A percentile compares a stretch with the other conserved stretches of the same genome.
phyloP scores from a whole-genome alignment of 192 early-diverging fungal species.

The Piromyces finnis region DNA sequence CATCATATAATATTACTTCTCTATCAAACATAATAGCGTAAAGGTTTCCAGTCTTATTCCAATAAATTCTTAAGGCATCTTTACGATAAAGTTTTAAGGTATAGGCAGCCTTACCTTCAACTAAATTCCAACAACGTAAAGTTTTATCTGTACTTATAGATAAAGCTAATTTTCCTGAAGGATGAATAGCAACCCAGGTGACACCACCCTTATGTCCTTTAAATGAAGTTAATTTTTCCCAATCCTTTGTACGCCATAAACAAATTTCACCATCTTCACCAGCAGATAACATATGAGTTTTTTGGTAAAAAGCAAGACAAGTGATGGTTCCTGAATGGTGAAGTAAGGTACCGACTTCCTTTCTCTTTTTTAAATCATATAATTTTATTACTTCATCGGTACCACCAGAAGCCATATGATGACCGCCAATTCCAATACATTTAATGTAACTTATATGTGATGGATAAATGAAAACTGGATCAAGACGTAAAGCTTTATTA shows the following conservation, averaged over 20 bases:
- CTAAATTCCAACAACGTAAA: conserved; percentile 57
- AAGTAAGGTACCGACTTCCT: conserved; percentile 77
- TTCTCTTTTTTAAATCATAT: conserved; percentile 63
- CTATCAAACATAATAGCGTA: conserved; percentile 38
- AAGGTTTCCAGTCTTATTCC: conserved; percentile 31
- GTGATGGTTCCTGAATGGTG: conserved; percentile 89
- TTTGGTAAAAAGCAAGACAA: conserved; percentile 58
- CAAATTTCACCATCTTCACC: conserved; percentile 78
- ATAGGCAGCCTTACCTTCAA: conserved; percentile 51
- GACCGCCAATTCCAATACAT: conserved; percentile 11
- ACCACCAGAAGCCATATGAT: neutral
- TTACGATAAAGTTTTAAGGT: conserved; percentile 15
- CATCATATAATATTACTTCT: conserved; percentile 29
- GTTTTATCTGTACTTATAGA: conserved; percentile 57
- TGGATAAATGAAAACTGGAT: conserved; percentile 81
- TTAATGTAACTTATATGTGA: conserved; percentile 92
- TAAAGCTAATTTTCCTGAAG: conserved; percentile 83
- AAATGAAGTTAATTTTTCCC: conserved; percentile 83
- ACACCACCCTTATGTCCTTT: conserved; percentile 53
- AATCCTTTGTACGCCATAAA: conserved; percentile 86
- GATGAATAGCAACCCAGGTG: conserved; percentile 74
- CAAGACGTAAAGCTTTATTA: conserved; percentile 8
- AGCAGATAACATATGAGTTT: conserved; percentile 69
- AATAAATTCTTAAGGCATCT: conserved; percentile 29
- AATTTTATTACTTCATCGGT: conserved; percentile 13